Conservation (phyloP, 768 basidiomycete genomes). For the Leccinum fibrillosum region DNA sequence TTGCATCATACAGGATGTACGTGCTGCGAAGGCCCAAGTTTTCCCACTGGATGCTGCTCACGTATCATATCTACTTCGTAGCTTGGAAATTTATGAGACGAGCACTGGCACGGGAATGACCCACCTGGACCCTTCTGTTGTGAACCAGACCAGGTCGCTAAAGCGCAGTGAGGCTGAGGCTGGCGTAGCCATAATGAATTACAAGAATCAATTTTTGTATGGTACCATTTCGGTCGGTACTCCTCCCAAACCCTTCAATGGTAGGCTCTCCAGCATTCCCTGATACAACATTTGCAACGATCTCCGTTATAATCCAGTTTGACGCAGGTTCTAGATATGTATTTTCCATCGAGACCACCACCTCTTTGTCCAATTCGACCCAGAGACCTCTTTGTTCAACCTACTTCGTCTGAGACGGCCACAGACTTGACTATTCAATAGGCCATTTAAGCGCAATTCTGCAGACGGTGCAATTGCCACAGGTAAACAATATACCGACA, state of each 20-base stretch:
- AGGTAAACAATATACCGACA: conserved; percentile 39
- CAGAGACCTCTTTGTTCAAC: conserved; percentile 19
- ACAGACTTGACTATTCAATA: conserved; percentile 5
- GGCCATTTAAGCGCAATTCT: conserved; percentile 27
- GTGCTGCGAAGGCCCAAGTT: not conserved
- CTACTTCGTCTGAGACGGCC: conserved; percentile 25
- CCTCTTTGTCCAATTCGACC: not conserved
- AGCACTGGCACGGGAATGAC: not conserved
- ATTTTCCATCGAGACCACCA: not conserved
- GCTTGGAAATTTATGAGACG: not conserved
- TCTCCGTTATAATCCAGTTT: conserved; percentile 16
- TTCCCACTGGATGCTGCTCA: not conserved
- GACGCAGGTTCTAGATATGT: conserved; percentile 27
- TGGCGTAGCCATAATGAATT: not conserved
- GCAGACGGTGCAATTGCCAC: conserved; percentile 33
- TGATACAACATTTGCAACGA: not conserved
- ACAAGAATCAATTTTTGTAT: conserved; percentile 1
- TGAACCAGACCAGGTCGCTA: not conserved
- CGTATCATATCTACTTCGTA: not conserved
- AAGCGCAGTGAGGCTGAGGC: not conserved
- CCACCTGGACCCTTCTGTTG: not conserved
- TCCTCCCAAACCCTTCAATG: not conserved
- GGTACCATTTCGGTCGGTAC: conserved; percentile 10
- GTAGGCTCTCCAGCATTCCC: not conserved
- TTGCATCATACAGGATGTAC: conserved; percentile 4